Evolutionary conservation across 2,329 filamentous ascomycete species (phyloP).

Genomic region (Ophiocordyceps camponoti-floridani): DNA sequence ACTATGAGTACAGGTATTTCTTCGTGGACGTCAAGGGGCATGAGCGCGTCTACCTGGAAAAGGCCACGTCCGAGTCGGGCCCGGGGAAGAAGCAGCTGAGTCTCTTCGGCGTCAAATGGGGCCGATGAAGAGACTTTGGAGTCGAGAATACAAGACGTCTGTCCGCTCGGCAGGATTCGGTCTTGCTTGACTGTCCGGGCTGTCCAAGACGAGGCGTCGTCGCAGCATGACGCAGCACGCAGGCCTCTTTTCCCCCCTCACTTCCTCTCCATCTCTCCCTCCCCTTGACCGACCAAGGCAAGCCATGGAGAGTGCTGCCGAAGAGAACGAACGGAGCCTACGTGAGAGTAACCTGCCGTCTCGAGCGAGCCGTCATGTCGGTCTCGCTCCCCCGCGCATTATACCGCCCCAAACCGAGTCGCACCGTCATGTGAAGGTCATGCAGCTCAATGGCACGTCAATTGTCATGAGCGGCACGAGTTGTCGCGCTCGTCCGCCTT

Average conservation of each 20-base stretch:
- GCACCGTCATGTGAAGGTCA: constrained; percentile 1
- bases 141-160: neutral
- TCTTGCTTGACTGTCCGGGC: neutral
- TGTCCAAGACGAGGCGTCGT: neutral
- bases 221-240: neutral
- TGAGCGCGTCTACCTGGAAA: constrained; percentile 46
- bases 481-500: neutral
- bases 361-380: neutral
- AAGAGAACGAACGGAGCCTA: neutral
- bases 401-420: constrained; percentile 1
- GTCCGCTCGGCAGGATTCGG: neutral
- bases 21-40: constrained; percentile 64
- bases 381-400: neutral
- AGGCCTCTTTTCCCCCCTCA: neutral
- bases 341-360: neutral
- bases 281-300: neutral
- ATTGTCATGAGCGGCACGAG: neutral
- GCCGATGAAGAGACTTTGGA: neutral
- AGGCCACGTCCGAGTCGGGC: constrained; percentile 25
- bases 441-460: neutral
- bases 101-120: constrained; percentile 46
- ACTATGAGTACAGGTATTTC: constrained; percentile 65
- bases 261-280: too few species aligned
- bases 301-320: neutral
- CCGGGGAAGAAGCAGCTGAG: constrained; percentile 26